Percentiles rank a stretch among this genome's conserved stretches.
Conservation (phyloP, 2,329 filamentous ascomycete genomes). For the Fusarium oligoseptatum region DNA sequence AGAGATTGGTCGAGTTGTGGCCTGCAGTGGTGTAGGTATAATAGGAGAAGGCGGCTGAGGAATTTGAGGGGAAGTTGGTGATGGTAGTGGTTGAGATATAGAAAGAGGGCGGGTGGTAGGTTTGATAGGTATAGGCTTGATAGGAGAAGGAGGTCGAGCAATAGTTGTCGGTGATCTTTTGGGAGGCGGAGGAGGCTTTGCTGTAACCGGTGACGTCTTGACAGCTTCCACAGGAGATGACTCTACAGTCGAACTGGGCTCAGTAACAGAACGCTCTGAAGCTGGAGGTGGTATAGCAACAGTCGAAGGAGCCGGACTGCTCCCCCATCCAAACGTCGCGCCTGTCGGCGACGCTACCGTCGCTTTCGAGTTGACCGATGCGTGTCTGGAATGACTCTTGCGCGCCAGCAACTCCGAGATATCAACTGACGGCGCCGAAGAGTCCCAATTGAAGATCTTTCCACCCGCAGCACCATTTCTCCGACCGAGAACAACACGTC, state of each 20-base stretch:
- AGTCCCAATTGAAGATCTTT: constrained; percentile 73
- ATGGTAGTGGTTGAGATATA: constrained; percentile 31
- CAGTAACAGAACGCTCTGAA: constrained; percentile 18
- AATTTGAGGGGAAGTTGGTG: constrained; percentile 31
- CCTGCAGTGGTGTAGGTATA: constrained; percentile 14
- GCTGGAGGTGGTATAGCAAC: constrained; percentile 31
- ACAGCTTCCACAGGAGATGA: constrained; percentile 18
- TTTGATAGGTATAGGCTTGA: constrained; percentile 29
- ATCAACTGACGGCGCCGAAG: constrained; percentile 62
- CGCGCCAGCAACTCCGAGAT: constrained; percentile 55
- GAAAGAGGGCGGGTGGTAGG: constrained; percentile 37
- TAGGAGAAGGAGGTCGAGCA: constrained; percentile 29
- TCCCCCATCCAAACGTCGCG: constrained; percentile 51
- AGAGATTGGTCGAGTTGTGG: constrained; percentile 29
- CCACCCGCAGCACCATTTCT: constrained; percentile 57
- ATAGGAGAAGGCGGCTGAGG: constrained; percentile 30
- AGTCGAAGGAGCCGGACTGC: constrained; percentile 30
- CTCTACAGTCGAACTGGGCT: constrained; percentile 17
- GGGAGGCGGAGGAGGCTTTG: neutral
- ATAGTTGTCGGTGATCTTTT: constrained; percentile 16
- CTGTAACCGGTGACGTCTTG: constrained; percentile 22
- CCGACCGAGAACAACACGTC: constrained; percentile 58
- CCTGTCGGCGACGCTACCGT: constrained; percentile 44
- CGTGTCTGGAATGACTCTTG: constrained; percentile 45
- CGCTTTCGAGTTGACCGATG: constrained; percentile 42